Evolutionary conservation across 2,329 filamentous ascomycete genomes (phyloP).

Genomic region (Sclerotiophoma versabilis): DNA sequence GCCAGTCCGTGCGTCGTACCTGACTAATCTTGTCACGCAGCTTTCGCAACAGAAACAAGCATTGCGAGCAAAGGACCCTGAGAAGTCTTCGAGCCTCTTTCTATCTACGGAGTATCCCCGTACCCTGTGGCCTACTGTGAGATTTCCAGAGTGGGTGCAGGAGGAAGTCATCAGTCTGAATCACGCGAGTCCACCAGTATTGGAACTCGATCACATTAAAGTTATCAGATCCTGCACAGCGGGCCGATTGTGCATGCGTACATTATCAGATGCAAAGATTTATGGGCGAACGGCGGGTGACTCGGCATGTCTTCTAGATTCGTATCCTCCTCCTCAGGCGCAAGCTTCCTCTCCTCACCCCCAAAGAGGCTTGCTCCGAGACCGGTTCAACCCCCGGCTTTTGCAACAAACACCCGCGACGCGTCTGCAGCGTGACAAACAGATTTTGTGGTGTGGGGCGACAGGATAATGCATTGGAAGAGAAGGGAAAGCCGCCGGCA

Average conservation of each 20-base stretch:
- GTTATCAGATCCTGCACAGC: slow-evolving; percentile 17
- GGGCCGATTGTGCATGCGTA: slow-evolving; percentile 5
- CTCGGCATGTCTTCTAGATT: slow-evolving; percentile 6
- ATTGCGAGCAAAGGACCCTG: not conserved
- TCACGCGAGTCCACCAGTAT: not conserved
- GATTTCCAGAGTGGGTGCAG: not conserved
- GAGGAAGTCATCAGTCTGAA: not conserved
- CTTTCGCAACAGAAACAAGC: not conserved
- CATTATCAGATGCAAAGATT: slow-evolving; percentile 16
- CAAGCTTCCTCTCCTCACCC: not conserved
- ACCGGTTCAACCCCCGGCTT: slow-evolving; percentile 2
- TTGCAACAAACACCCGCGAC: slow-evolving; percentile 1
- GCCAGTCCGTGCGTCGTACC: slow-evolving; percentile 1
- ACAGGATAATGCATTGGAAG: slow-evolving; percentile 7
- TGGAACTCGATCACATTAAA: not conserved
- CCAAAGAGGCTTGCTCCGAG: slow-evolving; percentile 9
- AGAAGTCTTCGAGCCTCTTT: no score
- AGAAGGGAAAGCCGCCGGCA: slow-evolving; percentile 9
- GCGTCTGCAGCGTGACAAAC: slow-evolving; percentile 12
- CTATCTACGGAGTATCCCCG: no score
- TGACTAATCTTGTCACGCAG: slow-evolving; percentile 11
- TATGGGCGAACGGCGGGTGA: slow-evolving; percentile 7
- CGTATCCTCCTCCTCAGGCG: not conserved
- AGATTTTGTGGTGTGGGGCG: slow-evolving; percentile 9
- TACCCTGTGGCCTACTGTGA: not conserved